Evolutionary conservation across 1,284 basidiomycete species (phyloP).

Genomic region (Moesziomyces aphidis): DNA sequence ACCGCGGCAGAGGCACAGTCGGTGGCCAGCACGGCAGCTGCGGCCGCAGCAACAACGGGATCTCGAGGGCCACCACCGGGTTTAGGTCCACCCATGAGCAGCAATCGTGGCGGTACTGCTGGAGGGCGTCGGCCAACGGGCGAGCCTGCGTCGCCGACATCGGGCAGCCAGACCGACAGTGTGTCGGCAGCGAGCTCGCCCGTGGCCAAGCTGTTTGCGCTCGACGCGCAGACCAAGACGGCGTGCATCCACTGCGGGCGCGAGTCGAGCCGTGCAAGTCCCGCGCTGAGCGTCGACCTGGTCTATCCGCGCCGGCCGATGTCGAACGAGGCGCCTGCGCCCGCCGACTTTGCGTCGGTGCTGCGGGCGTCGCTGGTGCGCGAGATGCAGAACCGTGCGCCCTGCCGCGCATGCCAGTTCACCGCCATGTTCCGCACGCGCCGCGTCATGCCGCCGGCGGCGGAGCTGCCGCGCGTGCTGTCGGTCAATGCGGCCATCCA

Average conservation of each 20-base stretch:
- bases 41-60: not conserved
- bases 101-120: slow-evolving; percentile 27
- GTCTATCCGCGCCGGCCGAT: slow-evolving; percentile 81
- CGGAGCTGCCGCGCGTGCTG: slow-evolving; percentile 81
- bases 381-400: slow-evolving; percentile 84
- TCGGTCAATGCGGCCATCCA: slow-evolving; percentile 87
- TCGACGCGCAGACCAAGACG: slow-evolving; percentile 68
- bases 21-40: not conserved
- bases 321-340: slow-evolving; percentile 72
- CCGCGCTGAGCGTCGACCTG: slow-evolving; percentile 76
- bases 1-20: slow-evolving; percentile 46
- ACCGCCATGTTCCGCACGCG: slow-evolving; percentile 72
- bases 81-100: slow-evolving; percentile 34
- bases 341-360: slow-evolving; percentile 77
- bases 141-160: slow-evolving; percentile 15
- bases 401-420: slow-evolving; percentile 79
- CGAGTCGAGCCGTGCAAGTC: slow-evolving; percentile 72
- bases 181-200: slow-evolving; percentile 7
- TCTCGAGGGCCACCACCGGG: slow-evolving; percentile 27
- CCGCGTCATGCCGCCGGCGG: slow-evolving; percentile 74
- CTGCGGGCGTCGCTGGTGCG: slow-evolving; percentile 82
- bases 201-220: slow-evolving; percentile 34
- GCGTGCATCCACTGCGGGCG: slow-evolving; percentile 82
- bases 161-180: slow-evolving; percentile 6
- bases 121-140: slow-evolving; percentile 11